phyloP scores from a whole-genome alignment of 2,329 filamentous ascomycete species.

The Aspergillus brunneoviolaceus region DNA sequence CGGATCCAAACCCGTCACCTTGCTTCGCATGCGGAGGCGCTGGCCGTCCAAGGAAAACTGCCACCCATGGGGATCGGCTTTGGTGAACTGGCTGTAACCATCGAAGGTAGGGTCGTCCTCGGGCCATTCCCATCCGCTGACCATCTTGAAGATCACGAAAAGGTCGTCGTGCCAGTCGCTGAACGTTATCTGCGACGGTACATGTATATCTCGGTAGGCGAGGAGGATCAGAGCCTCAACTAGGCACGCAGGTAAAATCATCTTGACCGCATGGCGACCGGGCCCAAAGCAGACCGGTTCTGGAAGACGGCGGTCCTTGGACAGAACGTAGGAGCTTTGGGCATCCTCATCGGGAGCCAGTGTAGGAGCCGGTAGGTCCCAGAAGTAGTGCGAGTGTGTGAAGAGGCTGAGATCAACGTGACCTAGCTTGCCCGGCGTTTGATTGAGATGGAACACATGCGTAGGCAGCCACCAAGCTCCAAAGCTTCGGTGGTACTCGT shows the following conservation, averaged over 20 bases:
- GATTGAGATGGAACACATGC: not conserved
- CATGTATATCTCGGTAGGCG: not conserved
- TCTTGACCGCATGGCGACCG: not conserved
- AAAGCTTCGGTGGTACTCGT: rapidly evolving
- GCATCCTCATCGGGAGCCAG: not conserved
- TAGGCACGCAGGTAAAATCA: not conserved
- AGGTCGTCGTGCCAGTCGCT: not conserved
- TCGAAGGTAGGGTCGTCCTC: too few species aligned
- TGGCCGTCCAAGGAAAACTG: too few species aligned
- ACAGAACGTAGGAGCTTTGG: not conserved
- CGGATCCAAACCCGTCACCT: too few species aligned
- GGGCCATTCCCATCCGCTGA: not conserved
- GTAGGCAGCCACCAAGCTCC: not conserved
- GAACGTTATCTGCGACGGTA: too few species aligned
- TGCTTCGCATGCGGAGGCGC: too few species aligned
- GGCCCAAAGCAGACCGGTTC: not conserved
- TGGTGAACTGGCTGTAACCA: too few species aligned
- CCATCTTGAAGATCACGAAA: not conserved
- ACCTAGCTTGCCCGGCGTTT: not conserved
- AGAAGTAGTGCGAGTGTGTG: not conserved
- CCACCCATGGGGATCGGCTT: too few species aligned
- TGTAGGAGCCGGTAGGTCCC: not conserved
- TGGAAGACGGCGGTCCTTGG: not conserved
- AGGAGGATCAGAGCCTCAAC: not conserved
- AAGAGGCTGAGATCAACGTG: not conserved